These are phyloP conservation scores for Boletus tylopilopsis DNA, from an alignment of 768 basidiomycete species.

Conservation along the genomic window DNA sequence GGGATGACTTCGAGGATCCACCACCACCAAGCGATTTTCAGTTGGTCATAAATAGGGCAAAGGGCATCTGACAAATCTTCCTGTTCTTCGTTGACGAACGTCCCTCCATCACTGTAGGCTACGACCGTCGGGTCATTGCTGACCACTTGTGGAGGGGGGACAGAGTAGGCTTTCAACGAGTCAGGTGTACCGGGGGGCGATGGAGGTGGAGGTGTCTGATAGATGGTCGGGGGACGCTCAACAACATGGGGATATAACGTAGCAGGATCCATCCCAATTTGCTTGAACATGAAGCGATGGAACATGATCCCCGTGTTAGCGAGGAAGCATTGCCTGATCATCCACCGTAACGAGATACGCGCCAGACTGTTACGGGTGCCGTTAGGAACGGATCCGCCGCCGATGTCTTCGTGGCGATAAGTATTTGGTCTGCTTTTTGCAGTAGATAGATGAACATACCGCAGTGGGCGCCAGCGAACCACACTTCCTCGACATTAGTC, in stretches of 20 bases:
- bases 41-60: constrained; percentile 52
- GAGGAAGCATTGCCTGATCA: constrained; percentile 65
- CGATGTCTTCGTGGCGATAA: constrained; percentile 51
- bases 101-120: constrained; percentile 16
- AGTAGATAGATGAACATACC: constrained; percentile 39
- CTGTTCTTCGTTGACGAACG: constrained; percentile 47
- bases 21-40: constrained; percentile 43
- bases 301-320: constrained; percentile 58
- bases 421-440: neutral
- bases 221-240: constrained; percentile 39
- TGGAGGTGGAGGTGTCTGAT: constrained; percentile 17
- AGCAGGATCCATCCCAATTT: constrained; percentile 46
- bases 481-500: constrained; percentile 73
- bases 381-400: constrained; percentile 66
- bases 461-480: constrained; percentile 75
- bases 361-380: constrained; percentile 56
- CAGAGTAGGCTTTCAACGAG: constrained; percentile 6
- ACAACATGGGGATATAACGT: constrained; percentile 42
- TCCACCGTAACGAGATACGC: constrained; percentile 74
- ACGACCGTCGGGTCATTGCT: constrained; percentile 10
- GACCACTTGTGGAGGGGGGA: constrained; percentile 17
- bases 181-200: constrained; percentile 12
- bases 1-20: constrained; percentile 65
- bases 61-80: constrained; percentile 62
- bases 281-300: constrained; percentile 38